These are phyloP conservation scores for Glonium stellatum DNA, from an alignment of 495 filamentous ascomycete species.

Conservation along the genomic window DNA sequence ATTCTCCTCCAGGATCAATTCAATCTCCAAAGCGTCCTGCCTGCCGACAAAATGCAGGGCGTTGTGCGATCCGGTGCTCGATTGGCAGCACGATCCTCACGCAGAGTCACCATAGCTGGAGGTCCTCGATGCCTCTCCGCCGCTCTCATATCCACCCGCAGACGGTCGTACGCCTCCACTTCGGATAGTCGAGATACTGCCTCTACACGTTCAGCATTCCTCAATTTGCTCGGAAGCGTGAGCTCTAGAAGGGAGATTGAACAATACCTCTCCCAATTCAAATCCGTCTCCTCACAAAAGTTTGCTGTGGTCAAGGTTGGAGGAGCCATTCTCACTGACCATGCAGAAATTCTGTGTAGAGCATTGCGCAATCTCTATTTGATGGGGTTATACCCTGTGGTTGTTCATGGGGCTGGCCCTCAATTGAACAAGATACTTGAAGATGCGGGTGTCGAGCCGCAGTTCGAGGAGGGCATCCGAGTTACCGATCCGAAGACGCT, in stretches of 20 bases:
- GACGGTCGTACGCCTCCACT: conserved; percentile 18
- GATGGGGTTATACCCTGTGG: conserved; percentile 91
- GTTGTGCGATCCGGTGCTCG: conserved; percentile 27
- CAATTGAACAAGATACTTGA: conserved; percentile 93
- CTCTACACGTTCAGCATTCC: conserved; percentile 74
- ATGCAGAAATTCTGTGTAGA: conserved; percentile 80
- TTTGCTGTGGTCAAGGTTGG: conserved; percentile 99
- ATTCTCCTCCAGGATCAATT: neutral
- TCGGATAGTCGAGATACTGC: conserved; percentile 24
- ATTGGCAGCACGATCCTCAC: conserved; percentile 20
- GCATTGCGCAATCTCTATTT: conserved; percentile 89
- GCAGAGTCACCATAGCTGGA: conserved; percentile 22
- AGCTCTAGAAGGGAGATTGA: conserved; percentile 95
- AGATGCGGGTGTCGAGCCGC: conserved; percentile 85
- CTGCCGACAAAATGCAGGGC: conserved; percentile 19
- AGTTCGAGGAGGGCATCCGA: conserved; percentile 94
- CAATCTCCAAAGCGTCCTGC: neutral
- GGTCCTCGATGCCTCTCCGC: conserved; percentile 18
- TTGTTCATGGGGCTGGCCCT: conserved; percentile 93
- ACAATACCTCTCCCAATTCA: conserved; percentile 97
- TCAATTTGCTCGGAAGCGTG: conserved; percentile 92
- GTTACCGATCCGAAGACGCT: conserved; percentile 95
- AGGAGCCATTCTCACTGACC: conserved; percentile 93
- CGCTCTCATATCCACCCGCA: conserved; percentile 16
- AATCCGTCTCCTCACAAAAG: conserved; percentile 91